A percentile compares a stretch with the other conserved stretches of the same genome.
Evolutionary conservation across 2,329 filamentous ascomycete species (phyloP).

Genomic region (Beauveria medogensis): DNA sequence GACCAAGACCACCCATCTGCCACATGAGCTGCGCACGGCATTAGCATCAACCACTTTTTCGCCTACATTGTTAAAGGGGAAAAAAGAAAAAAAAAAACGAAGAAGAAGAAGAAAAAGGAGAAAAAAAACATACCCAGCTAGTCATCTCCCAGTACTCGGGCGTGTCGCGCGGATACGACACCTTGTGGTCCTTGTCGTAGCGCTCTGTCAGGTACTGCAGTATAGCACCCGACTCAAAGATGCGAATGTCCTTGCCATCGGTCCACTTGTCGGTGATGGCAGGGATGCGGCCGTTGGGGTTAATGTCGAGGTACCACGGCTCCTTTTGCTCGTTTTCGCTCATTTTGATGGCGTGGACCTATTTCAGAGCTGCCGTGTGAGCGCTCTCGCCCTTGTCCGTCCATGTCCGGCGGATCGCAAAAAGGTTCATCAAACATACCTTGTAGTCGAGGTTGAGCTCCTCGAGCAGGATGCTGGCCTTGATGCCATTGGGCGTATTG

Average conservation of each 20-base stretch:
- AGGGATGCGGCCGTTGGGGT: constrained; percentile 87
- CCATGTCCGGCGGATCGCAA: too few species aligned
- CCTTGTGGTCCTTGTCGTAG: constrained; percentile 75
- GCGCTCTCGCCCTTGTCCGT: too few species aligned
- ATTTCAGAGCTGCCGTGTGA: neutral
- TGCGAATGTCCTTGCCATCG: constrained; percentile 62
- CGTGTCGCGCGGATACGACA: constrained; percentile 66
- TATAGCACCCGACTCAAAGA: constrained; percentile 81
- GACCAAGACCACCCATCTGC: constrained; percentile 73
- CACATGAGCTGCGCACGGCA: constrained; percentile 44
- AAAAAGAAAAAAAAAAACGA: constrained; percentile 13
- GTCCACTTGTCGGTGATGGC: constrained; percentile 72
- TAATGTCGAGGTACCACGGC: constrained; percentile 83
- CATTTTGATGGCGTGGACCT: constrained; percentile 59
- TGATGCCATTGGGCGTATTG: constrained; percentile 83
- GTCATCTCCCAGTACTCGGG: constrained; percentile 72
- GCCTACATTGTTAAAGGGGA: neutral
- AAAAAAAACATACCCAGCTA: constrained; percentile 53
- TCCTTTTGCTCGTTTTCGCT: constrained; percentile 72
- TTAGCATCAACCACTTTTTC: neutral
- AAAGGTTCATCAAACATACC: constrained; percentile 25
- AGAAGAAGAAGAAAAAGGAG: too few species aligned
- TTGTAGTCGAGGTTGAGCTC: constrained; percentile 80
- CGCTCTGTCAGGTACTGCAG: constrained; percentile 75
- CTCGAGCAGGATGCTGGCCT: constrained; percentile 78